Evolutionary conservation across 2,329 filamentous ascomycete species (phyloP).

Genomic region (Sphaerulina vaccinii): DNA sequence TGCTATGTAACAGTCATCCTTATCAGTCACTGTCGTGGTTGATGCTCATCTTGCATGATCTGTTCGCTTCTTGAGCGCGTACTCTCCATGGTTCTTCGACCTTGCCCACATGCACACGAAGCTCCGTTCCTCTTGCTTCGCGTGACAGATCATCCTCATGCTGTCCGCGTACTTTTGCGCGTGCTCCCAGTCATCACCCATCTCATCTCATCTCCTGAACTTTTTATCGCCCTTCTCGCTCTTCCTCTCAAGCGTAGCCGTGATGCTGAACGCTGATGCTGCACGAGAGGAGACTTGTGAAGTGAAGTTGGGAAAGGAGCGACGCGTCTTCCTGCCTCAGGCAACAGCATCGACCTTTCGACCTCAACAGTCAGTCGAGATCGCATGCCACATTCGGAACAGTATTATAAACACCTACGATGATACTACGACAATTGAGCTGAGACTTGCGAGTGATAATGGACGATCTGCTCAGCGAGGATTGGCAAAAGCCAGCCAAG

Average conservation of each 20-base stretch:
- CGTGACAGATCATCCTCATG: too few relatives aligned
- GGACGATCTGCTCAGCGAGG: conserved; percentile 51
- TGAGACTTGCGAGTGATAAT: conserved; percentile 33
- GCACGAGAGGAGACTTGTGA: not conserved
- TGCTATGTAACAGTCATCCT: too few relatives aligned
- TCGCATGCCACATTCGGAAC: conserved; percentile 7
- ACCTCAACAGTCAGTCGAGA: not conserved
- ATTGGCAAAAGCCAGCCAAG: conserved; percentile 43
- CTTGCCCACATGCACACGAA: too few relatives aligned
- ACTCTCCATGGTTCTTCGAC: too few relatives aligned
- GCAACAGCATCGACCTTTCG: not conserved
- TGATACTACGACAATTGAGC: conserved; percentile 8
- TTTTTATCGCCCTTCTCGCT: not conserved
- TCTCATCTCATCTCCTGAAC: too few relatives aligned
- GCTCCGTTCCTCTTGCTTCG: too few relatives aligned
- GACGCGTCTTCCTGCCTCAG: not conserved
- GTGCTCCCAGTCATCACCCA: too few relatives aligned
- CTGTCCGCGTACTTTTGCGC: too few relatives aligned
- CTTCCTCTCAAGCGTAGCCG: not conserved
- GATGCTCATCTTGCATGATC: too few relatives aligned
- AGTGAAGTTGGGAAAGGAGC: not conserved
- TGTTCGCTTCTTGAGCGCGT: too few relatives aligned
- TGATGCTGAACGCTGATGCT: not conserved
- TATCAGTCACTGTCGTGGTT: too few relatives aligned
- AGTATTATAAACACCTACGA: not conserved